phyloP scores from a whole-genome alignment of 1,139 yeast genomes.

The Pichia sp. region DNA sequence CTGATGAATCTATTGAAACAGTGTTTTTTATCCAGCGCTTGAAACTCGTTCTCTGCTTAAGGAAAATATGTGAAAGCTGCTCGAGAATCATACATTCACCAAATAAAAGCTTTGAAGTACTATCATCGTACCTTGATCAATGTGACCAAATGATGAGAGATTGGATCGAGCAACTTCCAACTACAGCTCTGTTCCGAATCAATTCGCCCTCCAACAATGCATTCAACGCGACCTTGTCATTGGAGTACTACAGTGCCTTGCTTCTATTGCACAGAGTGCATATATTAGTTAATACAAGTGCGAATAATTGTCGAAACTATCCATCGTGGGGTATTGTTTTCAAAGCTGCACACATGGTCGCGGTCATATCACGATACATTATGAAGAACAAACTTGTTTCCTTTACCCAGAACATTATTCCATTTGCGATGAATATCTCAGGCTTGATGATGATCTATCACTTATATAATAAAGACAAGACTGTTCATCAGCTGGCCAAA shows the following conservation, averaged over 20 bases:
- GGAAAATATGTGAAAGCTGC: conserved; percentile 36
- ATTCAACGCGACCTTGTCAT: conserved; percentile 55
- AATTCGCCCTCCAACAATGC: conserved; percentile 44
- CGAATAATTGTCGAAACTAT: conserved; percentile 49
- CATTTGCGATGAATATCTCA: conserved; percentile 52
- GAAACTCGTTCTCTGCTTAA: conserved; percentile 65
- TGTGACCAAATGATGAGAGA: conserved; percentile 77
- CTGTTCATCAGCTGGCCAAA: conserved; percentile 18
- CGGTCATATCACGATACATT: conserved; percentile 64
- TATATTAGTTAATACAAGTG: conserved; percentile 59
- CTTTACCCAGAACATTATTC: conserved; percentile 54
- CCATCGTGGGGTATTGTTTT: conserved; percentile 82
- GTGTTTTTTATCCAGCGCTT: conserved; percentile 56
- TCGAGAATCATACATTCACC: conserved; percentile 15
- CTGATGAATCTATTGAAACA: conserved; percentile 4
- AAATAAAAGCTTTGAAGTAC: background rate
- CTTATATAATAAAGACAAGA: conserved; percentile 21
- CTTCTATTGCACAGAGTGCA: conserved; percentile 69
- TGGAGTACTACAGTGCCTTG: conserved; percentile 68
- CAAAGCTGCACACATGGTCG: conserved; percentile 77
- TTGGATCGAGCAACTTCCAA: conserved; percentile 71
- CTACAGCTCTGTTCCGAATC: conserved; percentile 52
- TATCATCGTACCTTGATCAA: conserved; percentile 27
- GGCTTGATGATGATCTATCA: conserved; percentile 70
- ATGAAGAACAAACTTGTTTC: conserved; percentile 53